These are phyloP conservation scores for Cladosporium sp. DNA, from an alignment of 2,329 filamentous ascomycete species.

Conservation along the genomic window DNA sequence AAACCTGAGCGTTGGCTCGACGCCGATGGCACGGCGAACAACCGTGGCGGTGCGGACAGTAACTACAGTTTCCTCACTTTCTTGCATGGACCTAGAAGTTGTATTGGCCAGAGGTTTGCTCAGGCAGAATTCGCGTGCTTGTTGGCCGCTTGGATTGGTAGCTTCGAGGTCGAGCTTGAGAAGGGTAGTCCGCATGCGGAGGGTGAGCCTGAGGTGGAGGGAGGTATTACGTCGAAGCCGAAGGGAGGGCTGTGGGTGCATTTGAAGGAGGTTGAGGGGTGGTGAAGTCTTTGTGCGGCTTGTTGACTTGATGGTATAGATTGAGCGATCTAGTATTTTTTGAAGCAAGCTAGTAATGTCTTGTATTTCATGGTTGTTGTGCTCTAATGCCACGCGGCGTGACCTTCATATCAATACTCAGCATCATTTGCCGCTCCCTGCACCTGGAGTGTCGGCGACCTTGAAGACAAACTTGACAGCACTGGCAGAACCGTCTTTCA, in stretches of 20 bases:
- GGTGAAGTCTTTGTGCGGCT: constrained; percentile 44
- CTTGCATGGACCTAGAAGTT: constrained; percentile 80
- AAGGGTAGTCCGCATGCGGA: constrained; percentile 46
- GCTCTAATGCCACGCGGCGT: not conserved
- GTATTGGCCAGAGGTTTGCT: constrained; percentile 80
- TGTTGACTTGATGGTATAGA: not conserved
- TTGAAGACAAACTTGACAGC: constrained; percentile 65
- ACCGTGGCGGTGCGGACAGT: constrained; percentile 69
- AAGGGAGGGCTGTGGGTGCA: constrained; percentile 70
- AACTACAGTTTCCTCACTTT: constrained; percentile 83
- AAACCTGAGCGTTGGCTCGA: constrained; percentile 75
- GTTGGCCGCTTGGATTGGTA: constrained; percentile 72
- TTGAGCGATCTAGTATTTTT: not conserved
- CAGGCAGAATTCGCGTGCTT: constrained; percentile 83
- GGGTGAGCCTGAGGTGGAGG: constrained; percentile 63
- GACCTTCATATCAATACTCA: not conserved
- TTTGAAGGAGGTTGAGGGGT: constrained; percentile 66
- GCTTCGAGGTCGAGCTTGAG: constrained; percentile 69
- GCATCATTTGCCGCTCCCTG: constrained; percentile 16
- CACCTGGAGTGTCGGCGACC: constrained; percentile 50
- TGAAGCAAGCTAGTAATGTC: not conserved
- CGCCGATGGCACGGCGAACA: constrained; percentile 53
- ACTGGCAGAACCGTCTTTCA: constrained; percentile 62
- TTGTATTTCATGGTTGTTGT: too few relatives aligned
- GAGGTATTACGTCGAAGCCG: constrained; percentile 71